phyloP scores from a whole-genome alignment of 768 basidiomycete species.

The Tulasnella calospora region DNA sequence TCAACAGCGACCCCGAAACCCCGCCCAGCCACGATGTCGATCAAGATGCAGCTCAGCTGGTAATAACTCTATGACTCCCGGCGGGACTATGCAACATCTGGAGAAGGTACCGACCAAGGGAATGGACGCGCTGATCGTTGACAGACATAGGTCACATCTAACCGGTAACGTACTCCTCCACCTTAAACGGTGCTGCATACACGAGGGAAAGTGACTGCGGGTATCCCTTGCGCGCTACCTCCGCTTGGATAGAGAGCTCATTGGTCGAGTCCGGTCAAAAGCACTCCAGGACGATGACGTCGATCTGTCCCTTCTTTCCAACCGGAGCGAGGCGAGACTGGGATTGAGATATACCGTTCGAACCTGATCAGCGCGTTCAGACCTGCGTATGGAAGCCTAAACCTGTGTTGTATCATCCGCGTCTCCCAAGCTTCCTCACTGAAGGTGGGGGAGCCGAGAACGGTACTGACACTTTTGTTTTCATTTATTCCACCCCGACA shows the following conservation, averaged over 20 bases:
- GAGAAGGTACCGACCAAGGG: slow-evolving; percentile 32
- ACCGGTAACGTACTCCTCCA: slow-evolving; percentile 66
- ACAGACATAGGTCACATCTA: slow-evolving; percentile 25
- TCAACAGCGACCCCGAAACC: not conserved
- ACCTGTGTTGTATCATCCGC: slow-evolving; percentile 53
- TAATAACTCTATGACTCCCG: slow-evolving; percentile 37
- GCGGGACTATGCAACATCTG: no score
- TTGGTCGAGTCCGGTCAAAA: slow-evolving; percentile 32
- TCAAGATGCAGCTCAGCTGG: slow-evolving; percentile 54
- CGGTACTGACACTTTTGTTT: slow-evolving; percentile 48
- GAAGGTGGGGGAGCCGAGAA: slow-evolving; percentile 28
- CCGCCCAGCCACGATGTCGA: slow-evolving; percentile 35
- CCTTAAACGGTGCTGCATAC: slow-evolving; percentile 38
- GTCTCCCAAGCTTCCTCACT: slow-evolving; percentile 37
- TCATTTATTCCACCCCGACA: slow-evolving; percentile 35
- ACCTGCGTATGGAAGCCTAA: slow-evolving; percentile 93
- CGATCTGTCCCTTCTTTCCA: slow-evolving; percentile 29
- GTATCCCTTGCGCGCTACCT: slow-evolving; percentile 52
- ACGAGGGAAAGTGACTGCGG: slow-evolving; percentile 75
- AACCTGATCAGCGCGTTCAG: slow-evolving; percentile 93
- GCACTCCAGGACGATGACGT: not conserved
- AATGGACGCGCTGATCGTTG: slow-evolving; percentile 34
- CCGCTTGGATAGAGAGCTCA: slow-evolving; percentile 26
- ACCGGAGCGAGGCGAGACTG: slow-evolving; percentile 37
- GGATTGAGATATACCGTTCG: slow-evolving; percentile 98